A percentile compares a stretch with the other conserved stretches of the same genome.
Evolutionary conservation across 2,329 filamentous ascomycete genomes (phyloP).

Genomic region (Juglanconis sp.): DNA sequence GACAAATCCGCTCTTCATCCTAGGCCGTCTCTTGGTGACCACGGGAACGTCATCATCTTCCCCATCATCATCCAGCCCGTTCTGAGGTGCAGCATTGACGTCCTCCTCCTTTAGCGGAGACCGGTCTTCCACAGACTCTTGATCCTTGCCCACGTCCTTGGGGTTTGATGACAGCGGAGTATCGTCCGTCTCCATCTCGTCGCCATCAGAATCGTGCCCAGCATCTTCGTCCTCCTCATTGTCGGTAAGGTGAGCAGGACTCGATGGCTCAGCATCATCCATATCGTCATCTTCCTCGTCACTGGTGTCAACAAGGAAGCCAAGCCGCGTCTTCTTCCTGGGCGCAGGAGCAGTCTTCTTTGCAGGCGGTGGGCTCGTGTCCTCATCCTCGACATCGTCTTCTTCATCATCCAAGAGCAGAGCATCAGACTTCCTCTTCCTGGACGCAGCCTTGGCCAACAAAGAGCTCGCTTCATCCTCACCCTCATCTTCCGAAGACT

Average conservation of each 20-base stretch:
- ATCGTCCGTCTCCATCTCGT: conserved; percentile 24
- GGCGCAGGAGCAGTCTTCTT: conserved; percentile 19
- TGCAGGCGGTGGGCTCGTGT: conserved; percentile 15
- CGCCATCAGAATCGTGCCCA: conserved; percentile 26
- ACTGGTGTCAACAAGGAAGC: conserved; percentile 19
- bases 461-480: background rate
- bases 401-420: conserved; percentile 29
- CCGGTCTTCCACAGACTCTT: background rate
- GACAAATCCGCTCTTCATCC: conserved; percentile 10
- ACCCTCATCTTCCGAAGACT: background rate
- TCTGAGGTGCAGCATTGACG: background rate
- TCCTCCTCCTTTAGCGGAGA: conserved; percentile 11
- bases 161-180: conserved; percentile 15
- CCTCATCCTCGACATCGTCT: conserved; percentile 26
- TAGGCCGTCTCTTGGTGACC: conserved; percentile 10
- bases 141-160: background rate
- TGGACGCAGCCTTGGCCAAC: conserved; percentile 13
- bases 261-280: conserved; percentile 9
- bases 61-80: conserved; percentile 1
- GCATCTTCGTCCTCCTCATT: conserved; percentile 6
- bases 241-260: background rate
- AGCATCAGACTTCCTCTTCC: conserved; percentile 30
- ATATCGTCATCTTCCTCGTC: conserved; percentile 33
- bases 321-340: conserved; percentile 17
- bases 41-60: conserved; percentile 12